These are phyloP conservation scores for Aureococcus anophagefferens DNA, from an alignment of 108 stramenopile genomes.

Conservation along the genomic window DNA sequence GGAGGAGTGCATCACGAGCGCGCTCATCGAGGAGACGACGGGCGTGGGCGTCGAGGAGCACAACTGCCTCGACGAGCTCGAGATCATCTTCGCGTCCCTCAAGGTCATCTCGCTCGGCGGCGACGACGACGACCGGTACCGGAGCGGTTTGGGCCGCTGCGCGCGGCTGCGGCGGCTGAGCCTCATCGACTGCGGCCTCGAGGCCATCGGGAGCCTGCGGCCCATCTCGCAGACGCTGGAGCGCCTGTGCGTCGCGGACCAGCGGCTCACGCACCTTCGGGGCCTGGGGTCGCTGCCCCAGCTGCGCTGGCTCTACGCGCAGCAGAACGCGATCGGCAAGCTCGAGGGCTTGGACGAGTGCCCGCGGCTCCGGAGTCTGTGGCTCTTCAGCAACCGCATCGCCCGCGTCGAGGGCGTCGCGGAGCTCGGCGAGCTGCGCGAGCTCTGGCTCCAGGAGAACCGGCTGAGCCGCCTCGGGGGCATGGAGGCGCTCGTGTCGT, in stretches of 20 bases:
- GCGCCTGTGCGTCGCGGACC: constrained; percentile 32
- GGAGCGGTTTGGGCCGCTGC: constrained; percentile 21
- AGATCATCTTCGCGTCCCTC: constrained; percentile 28
- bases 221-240: constrained; percentile 31
- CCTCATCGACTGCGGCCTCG: constrained; percentile 41
- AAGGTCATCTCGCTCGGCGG: background rate
- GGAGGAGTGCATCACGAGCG: background rate
- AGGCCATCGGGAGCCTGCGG: constrained; percentile 26
- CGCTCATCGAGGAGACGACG: background rate
- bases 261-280: constrained; percentile 27
- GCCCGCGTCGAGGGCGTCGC: constrained; percentile 26
- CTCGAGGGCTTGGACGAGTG: constrained; percentile 41
- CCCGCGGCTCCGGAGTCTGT: constrained; percentile 43
- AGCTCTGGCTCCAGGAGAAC: constrained; percentile 48
- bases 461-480: constrained; percentile 24
- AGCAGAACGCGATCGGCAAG: constrained; percentile 29
- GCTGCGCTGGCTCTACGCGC: constrained; percentile 41
- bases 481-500: constrained; percentile 21
- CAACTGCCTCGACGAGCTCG: constrained; percentile 31
- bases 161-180: constrained; percentile 22
- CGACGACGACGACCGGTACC: background rate
- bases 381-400: constrained; percentile 43
- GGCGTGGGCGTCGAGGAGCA: constrained; percentile 12
- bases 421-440: constrained; percentile 32
- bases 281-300: constrained; percentile 29